These are phyloP conservation scores for Apiospora malaysiana DNA, from an alignment of 2,329 filamentous ascomycete genomes.

Conservation along the genomic window DNA sequence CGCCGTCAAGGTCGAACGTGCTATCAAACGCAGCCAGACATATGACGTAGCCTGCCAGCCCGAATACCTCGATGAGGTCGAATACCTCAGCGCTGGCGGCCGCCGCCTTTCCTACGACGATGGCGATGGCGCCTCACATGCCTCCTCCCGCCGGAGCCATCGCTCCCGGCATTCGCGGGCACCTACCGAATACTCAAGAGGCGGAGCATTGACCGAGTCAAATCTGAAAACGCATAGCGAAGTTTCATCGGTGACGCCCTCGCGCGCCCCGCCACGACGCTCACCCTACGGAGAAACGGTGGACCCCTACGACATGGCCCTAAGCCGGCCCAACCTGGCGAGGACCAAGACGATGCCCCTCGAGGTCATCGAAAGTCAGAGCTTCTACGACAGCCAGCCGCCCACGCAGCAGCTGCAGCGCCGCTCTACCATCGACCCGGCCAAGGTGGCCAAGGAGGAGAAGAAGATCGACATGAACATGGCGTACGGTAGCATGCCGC, in stretches of 20 bases:
- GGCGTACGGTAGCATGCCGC: slow-evolving; percentile 84
- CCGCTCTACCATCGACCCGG: slow-evolving; percentile 41
- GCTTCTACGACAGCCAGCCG: slow-evolving; percentile 35
- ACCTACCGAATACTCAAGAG: slow-evolving; percentile 39
- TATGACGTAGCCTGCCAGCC: slow-evolving; percentile 46
- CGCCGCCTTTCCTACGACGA: slow-evolving; percentile 40
- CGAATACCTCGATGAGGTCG: slow-evolving; percentile 38
- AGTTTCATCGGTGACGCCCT: slow-evolving; percentile 55
- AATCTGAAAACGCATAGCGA: slow-evolving; percentile 62
- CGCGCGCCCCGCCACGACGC: slow-evolving; percentile 48
- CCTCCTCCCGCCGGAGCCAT: slow-evolving; percentile 51
- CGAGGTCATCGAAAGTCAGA: slow-evolving; percentile 26
- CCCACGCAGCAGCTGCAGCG: slow-evolving; percentile 43
- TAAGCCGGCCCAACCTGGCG: slow-evolving; percentile 46
- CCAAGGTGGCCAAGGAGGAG: slow-evolving; percentile 34
- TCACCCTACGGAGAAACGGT: slow-evolving; percentile 51
- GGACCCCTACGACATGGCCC: slow-evolving; percentile 47
- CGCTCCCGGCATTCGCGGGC: slow-evolving; percentile 45
- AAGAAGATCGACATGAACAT: slow-evolving; percentile 85
- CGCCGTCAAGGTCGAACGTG: slow-evolving; percentile 71
- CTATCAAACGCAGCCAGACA: slow-evolving; percentile 66
- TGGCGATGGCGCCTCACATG: slow-evolving; percentile 40
- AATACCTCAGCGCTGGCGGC: slow-evolving; percentile 31
- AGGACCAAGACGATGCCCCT: slow-evolving; percentile 24
- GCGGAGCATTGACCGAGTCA: slow-evolving; percentile 51